Conservation (phyloP, 1,139 yeast genomes). For the Zhuliangozyma blackwelliae region DNA sequence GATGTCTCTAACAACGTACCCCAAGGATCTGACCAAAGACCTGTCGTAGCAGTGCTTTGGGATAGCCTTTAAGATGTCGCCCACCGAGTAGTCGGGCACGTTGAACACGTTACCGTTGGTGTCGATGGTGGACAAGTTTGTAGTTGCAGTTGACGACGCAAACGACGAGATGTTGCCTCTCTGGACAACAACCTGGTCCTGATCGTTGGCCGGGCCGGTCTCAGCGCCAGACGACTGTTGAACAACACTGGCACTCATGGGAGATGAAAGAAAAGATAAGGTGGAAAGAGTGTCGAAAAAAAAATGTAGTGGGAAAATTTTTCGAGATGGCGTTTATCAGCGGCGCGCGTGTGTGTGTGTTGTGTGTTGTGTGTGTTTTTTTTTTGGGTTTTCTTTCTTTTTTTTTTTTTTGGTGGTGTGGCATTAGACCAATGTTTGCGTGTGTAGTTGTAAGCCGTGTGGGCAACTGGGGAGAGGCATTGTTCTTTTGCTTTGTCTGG, state of each 20-base stretch:
- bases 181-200: slow-evolving; percentile 10
- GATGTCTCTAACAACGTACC: slow-evolving; percentile 65
- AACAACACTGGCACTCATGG: slow-evolving; percentile 13
- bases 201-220: slow-evolving; percentile 2
- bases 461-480: too few species aligned
- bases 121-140: slow-evolving; percentile 45
- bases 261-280: neutral
- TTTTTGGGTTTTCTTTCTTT: too few species aligned
- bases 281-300: neutral
- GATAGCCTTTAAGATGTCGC: slow-evolving; percentile 66
- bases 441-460: too few species aligned
- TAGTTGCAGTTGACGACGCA: slow-evolving; percentile 12
- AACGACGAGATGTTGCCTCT: slow-evolving; percentile 25
- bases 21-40: slow-evolving; percentile 50
- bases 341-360: slow-evolving; percentile 1
- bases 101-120: slow-evolving; percentile 62
- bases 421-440: too few species aligned
- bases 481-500: too few species aligned
- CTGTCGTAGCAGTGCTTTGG: slow-evolving; percentile 77
- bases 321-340: neutral
- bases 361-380: too few species aligned
- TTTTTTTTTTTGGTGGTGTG: too few species aligned
- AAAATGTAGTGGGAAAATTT: slow-evolving; percentile 3
- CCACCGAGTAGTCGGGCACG: slow-evolving; percentile 72
- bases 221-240: slow-evolving; percentile 9